phyloP scores from a whole-genome alignment of 1,284 basidiomycete genomes.

The Ceratobasidium papillatum region DNA sequence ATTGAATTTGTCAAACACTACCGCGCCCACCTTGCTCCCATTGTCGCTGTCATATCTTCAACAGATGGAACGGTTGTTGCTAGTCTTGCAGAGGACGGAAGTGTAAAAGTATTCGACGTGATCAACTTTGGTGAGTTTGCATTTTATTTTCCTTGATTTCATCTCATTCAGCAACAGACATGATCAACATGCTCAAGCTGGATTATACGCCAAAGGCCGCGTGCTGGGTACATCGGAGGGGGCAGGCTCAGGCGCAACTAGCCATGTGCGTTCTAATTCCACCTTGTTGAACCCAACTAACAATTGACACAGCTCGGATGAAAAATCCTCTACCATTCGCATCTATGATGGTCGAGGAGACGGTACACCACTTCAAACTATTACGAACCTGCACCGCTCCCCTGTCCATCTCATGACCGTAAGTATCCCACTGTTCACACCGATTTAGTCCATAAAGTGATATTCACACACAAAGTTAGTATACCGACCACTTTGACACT shows the following conservation, averaged over 20 bases:
- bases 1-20: slow-evolving; percentile 96
- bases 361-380: slow-evolving; percentile 75
- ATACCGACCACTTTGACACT: slow-evolving; percentile 88
- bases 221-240: slow-evolving; percentile 92
- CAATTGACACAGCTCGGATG: slow-evolving; percentile 74
- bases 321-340: slow-evolving; percentile 75
- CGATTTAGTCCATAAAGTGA: slow-evolving; percentile 14
- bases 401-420: slow-evolving; percentile 93
- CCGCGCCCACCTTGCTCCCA: slow-evolving; percentile 86
- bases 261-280: slow-evolving; percentile 71
- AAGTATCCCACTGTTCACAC: slow-evolving; percentile 50
- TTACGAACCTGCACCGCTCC: slow-evolving; percentile 81
- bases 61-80: slow-evolving; percentile 94
- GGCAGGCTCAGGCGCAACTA: slow-evolving; percentile 86
- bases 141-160: background rate
- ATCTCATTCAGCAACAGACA: slow-evolving; percentile 65
- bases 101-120: slow-evolving; percentile 95
- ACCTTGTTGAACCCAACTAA: slow-evolving; percentile 16
- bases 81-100: slow-evolving; percentile 84
- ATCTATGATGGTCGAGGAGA: slow-evolving; percentile 94
- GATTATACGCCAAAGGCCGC: slow-evolving; percentile 84
- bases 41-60: slow-evolving; percentile 85
- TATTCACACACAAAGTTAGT: slow-evolving; percentile 61
- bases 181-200: slow-evolving; percentile 98
- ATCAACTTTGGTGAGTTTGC: slow-evolving; percentile 88